Evolutionary conservation across 2,329 filamentous ascomycete genomes (phyloP), one percentile per base, ranked within the genome.

Genomic region (Penicillium sp.): DNA sequence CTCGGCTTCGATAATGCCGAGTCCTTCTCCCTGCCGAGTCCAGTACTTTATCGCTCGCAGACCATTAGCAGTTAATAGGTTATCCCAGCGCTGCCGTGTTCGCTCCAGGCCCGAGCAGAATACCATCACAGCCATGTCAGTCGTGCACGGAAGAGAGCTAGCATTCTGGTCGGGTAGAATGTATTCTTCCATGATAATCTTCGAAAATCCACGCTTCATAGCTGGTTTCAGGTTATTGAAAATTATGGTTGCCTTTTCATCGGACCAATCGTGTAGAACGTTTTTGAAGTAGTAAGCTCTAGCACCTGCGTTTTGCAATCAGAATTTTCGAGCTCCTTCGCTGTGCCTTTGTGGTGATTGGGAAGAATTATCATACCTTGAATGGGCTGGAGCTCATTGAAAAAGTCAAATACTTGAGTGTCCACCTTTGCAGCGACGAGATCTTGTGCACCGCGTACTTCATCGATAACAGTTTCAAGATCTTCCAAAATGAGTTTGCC

Each of bases 401-500:
- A 63, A 39, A 62, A 63, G 23, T 62, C 57, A 50, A 57, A 54
- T 5, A 42, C 49, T 7, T 61, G 50, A 32, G 34, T 39, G n/a
- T 39, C 20, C 20, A 39, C 34, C 21, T 39, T 39, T 15, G 34
- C 34, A 39, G 34, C 34, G 3, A 39, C 4, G 20, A 39, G 34
- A 62, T 53, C 18, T 23, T 39, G 34, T n/a, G 34, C 34, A n/a
- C 36, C 7, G 46, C 48, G 0, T 57, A 41, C 13, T 56, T 51
- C 54, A 39, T 67, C 58, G 45, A 70, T 56, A 15, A 80, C 74
- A 3, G 63, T 54, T 0, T 73, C 64, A 2, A 77, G 65, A 55
- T 82, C 80, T 52, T 82, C 77, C 0, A 82, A 61, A 1, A 82
- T 60, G 1, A 81, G 62, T 9, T 67, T 67, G 3, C 78, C 78